A percentile compares a stretch with the other conserved stretches of the same genome.
Conservation (phyloP, 2,329 filamentous ascomycete genomes). For the Tetracladium maxilliforme region DNA sequence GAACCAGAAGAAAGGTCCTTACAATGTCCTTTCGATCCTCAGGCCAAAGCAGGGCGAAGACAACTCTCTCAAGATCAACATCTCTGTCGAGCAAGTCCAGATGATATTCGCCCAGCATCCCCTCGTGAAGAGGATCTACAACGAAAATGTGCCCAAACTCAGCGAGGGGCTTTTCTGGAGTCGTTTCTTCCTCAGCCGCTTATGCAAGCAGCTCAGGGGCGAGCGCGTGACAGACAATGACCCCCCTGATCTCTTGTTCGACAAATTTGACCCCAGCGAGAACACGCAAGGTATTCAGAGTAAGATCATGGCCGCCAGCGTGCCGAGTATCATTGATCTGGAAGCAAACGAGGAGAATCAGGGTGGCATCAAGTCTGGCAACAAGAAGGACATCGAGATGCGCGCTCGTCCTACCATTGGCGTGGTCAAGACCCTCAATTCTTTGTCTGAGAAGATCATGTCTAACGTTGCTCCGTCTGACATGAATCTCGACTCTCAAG, state of each 20-base stretch:
- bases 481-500: conserved; percentile 55
- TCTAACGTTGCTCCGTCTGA: conserved; percentile 73
- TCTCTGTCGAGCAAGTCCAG: conserved; percentile 84
- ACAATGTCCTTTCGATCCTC: conserved; percentile 85
- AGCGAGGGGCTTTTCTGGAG: conserved; percentile 80
- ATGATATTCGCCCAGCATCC: conserved; percentile 90
- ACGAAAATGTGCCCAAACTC: conserved; percentile 78
- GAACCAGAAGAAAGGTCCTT: conserved; percentile 73
- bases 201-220: conserved; percentile 84
- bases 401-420: conserved; percentile 60
- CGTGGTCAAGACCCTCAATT: conserved; percentile 81
- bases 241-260: conserved; percentile 62
- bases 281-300: conserved; percentile 39
- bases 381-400: conserved; percentile 84
- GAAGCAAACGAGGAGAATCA: conserved; percentile 93
- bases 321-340: conserved; percentile 83
- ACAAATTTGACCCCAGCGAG: conserved; percentile 68
- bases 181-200: conserved; percentile 78
- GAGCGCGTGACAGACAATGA: conserved; percentile 74
- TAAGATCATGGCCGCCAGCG: conserved; percentile 43
- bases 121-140: conserved; percentile 77
- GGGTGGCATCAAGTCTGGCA: conserved; percentile 67
- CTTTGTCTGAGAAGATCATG: conserved; percentile 85
- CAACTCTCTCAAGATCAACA: conserved; percentile 62
- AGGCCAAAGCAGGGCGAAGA: conserved; percentile 68